A percentile compares a stretch with the other conserved stretches of the same genome.
These are phyloP conservation scores for Paecilomyces sp. DNA, from an alignment of 2,329 filamentous ascomycete species.

Conservation along the genomic window DNA sequence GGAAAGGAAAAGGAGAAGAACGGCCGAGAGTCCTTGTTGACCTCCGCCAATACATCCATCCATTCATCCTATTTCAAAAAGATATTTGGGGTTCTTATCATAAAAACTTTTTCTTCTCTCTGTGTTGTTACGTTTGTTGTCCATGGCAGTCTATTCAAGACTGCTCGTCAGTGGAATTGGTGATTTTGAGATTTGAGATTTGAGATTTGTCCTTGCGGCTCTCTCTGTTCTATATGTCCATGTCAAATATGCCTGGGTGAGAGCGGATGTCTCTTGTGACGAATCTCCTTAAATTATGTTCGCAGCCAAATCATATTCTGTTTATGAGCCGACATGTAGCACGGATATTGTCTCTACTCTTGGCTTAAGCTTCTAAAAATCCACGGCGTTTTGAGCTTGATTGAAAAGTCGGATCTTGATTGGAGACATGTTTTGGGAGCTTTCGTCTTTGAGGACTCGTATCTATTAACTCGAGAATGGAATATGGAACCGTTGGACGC, in stretches of 20 bases:
- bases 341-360: neutral
- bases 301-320: neutral
- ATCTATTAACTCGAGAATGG: neutral
- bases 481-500: too few species aligned
- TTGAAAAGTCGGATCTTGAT: neutral
- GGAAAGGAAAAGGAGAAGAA: constrained; percentile 19
- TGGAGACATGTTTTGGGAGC: neutral
- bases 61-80: constrained; percentile 1
- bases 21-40: neutral
- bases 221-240: neutral
- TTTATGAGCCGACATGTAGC: neutral
- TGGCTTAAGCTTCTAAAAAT: neutral
- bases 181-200: neutral
- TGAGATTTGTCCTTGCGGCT: neutral
- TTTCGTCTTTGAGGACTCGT: neutral
- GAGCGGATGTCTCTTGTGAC: neutral
- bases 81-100: neutral
- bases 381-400: neutral
- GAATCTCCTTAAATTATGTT: neutral
- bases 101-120: neutral
- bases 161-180: neutral
- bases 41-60: neutral
- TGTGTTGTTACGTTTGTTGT: neutral
- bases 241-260: constrained; percentile 1
- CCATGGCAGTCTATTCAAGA: neutral